These are phyloP conservation scores for Yarrowia osloensis DNA, from an alignment of 805 yeast genomes.

Conservation along the genomic window DNA sequence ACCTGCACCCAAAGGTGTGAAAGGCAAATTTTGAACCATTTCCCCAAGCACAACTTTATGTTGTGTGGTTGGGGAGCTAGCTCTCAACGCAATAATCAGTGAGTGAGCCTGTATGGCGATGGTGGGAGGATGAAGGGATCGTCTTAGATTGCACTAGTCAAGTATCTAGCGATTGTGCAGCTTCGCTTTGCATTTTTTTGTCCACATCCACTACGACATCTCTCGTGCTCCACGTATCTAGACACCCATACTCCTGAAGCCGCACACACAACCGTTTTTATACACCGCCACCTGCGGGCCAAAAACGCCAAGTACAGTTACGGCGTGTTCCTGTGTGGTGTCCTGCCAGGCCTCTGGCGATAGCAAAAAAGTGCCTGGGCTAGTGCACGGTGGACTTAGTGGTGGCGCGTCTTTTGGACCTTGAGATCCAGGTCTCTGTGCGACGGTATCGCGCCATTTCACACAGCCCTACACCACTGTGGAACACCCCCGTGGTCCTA, in stretches of 20 bases:
- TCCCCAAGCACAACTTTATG: conserved; percentile 29
- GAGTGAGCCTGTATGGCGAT: not conserved
- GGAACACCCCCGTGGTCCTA: not conserved
- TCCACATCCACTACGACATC: not conserved
- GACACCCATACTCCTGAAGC: not conserved
- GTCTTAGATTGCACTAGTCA: not conserved
- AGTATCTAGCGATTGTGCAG: not conserved
- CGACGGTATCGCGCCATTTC: not conserved
- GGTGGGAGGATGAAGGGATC: not conserved
- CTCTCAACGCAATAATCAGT: conserved; percentile 21
- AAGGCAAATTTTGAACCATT: conserved; percentile 7
- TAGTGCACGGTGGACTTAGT: not conserved
- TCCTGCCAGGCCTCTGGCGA: not conserved
- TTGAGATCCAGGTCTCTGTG: not conserved
- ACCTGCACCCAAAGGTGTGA: conserved; percentile 18
- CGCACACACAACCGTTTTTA: conserved; percentile 10
- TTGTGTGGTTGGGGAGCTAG: conserved; percentile 28
- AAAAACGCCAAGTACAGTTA: not conserved
- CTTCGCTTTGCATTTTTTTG: not conserved
- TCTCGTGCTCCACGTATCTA: not conserved
- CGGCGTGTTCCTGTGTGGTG: not conserved
- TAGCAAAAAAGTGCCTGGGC: not conserved
- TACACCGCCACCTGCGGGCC: conserved; percentile 3
- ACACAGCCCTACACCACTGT: not conserved
- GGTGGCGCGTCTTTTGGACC: not conserved